Conservation (phyloP, 2,329 filamentous ascomycete species). For the Botryosphaeria agaves region DNA sequence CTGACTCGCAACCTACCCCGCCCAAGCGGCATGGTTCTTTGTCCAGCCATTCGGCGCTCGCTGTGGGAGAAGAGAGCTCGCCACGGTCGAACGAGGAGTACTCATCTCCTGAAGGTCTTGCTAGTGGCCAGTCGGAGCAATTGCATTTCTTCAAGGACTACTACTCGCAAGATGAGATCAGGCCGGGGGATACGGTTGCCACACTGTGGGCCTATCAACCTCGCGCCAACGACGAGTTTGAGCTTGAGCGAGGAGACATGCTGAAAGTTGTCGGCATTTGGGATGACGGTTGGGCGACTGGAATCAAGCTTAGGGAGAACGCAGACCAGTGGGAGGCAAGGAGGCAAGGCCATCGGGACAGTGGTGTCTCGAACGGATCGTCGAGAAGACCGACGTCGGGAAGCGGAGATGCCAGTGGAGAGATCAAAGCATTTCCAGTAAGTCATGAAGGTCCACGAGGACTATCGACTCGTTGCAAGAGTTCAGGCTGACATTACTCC, state of each 20-base stretch:
- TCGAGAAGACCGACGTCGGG: constrained; percentile 2
- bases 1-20: constrained; percentile 34
- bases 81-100: constrained; percentile 51
- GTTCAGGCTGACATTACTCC: background rate
- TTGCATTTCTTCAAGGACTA: constrained; percentile 96
- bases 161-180: constrained; percentile 93
- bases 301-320: constrained; percentile 62
- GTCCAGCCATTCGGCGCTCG: constrained; percentile 63
- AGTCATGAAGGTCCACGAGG: no score
- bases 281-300: constrained; percentile 98
- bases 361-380: constrained; percentile 75
- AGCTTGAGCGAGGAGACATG: constrained; percentile 91
- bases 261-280: constrained; percentile 95
- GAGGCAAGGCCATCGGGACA: constrained; percentile 68
- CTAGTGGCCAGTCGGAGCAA: constrained; percentile 88
- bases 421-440: constrained; percentile 88
- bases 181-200: constrained; percentile 75
- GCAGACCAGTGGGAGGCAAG: constrained; percentile 80
- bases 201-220: constrained; percentile 96
- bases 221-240: constrained; percentile 81
- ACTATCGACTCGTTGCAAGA: no score
- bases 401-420: constrained; percentile 34
- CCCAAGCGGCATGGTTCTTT: constrained; percentile 69
- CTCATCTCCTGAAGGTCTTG: constrained; percentile 69
- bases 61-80: constrained; percentile 51